Base-by-base conservation (phyloP, 345 rosid genomes). In the Eucalyptus regnans region DNA sequence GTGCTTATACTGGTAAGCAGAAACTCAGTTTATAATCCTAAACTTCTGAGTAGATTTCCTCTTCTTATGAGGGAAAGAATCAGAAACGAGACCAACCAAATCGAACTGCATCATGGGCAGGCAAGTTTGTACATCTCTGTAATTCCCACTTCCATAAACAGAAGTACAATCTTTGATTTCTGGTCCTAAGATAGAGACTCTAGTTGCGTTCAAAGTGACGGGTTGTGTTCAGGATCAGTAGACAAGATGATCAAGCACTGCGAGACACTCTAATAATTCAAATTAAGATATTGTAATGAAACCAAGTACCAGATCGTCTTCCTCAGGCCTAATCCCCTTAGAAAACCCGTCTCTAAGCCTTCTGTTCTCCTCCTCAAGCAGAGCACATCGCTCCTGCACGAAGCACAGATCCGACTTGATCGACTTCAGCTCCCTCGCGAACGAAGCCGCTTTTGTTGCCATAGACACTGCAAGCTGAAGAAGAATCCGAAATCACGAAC, bases 361-460 rank as follows among this genome's bases (percentile, higher is more conserved):
- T 52, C 91, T 94, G 93, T 97, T 98, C 89, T 97, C 99, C 90
- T 95, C 99, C 91, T 96, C 99, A 27, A 96, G 96, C 88, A 97
- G 89, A 62, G 90, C 88, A 79, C 97, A 95, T 62, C 97, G 92
- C 91, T 96, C 98, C 95, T 96, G 99, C 92, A 93, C 87, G 89
- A 95, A 97, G 89, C 93, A 92, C 88, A 98, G 50, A 88, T 96
- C 97, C 4, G 97, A 94, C 90, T 93, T 96, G 88, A 97, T 90
- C 16, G 95, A 93, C 88, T 94, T 95, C 62, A 97, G 93, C 90
- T 96, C 98, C 90, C 95, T 95, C 27, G 98, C 96, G 31, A 98
- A 93, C 3, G 99, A 91, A 90, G 94, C 94, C 15, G 99, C 98
- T 90, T 96, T 96, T 9, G 94, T 80, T 23, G 99, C 99, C 99